Base-by-base conservation (phyloP, 2,329 filamentous ascomycete genomes). In the Biscogniauxia sp. region DNA sequence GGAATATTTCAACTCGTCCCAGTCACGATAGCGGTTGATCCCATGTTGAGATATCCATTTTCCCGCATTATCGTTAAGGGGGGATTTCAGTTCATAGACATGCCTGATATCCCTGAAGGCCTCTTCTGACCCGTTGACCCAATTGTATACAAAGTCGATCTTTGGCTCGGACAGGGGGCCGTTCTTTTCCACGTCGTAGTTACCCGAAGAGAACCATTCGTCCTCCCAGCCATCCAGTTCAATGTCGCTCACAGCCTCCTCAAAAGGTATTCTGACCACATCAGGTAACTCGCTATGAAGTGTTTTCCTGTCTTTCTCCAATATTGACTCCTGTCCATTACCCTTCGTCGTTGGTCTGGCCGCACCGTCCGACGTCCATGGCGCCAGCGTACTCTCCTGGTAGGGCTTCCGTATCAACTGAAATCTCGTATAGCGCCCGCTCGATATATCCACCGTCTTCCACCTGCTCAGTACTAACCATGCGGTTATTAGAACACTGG, bases 141-240 rank as follows among this genome's bases (percentile, higher is more conserved):
- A 78, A 68, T 75, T 77, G 59, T 78, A 78, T 9, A 79, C 73
- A 64, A 79, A 79, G 63, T 79, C 77, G 59, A 79, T 77, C 56
- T 75, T 77, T 13, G 77, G 72, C 61, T 79, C 77, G 2, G 66
- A 59, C 26, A 78, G 63, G 28, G 68, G 71, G 3, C 72, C 73
- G 49, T 70, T 63, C 54, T 64, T 69, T 15, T 70, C 66, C 7
- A 67, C 69, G 37, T 73, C 65, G 57, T 74, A 77, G 13, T 67
- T 63, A 5, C 72, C 76, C 0, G 73, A 68, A 9, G 76, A 67
- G 56, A 77, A 74, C 77, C 77, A 79, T 11, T 74, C 68, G 58
- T 78, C 77, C 61, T 79, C 76, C 77, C 77, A 78, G 3, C 75
- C 76, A 41, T 75, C 69, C n/a, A 79, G 64, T 20, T 66, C 61